Evolutionary conservation across 768 basidiomycete species (phyloP), one percentile per base, ranked within the genome.

Genomic region (Agrocybe praecox): DNA sequence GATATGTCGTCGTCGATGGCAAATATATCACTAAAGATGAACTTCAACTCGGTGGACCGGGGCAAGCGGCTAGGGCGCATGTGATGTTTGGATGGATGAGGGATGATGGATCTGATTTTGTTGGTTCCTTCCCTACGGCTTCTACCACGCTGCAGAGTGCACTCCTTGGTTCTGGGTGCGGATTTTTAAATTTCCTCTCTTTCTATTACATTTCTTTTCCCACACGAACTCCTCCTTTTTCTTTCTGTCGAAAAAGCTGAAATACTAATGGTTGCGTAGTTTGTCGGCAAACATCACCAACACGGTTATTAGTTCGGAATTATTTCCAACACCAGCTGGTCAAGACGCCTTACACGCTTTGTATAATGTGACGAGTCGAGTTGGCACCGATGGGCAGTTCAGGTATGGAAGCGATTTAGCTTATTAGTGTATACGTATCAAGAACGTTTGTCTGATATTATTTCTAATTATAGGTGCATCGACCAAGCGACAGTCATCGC

Each of bases 31-130:
- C 69, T 0, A 65, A 72, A 3, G 64, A 67, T 42, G 69, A 73
- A 17, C 74, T 83, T 4, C 69, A 72, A 7, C 62, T 82, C 15
- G 70, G 73, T 46, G 77, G 77, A 1, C 58, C 66, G 1, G 78
- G 75, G 0, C 72, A 72, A 1, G 68, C 72, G 2, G 79, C 78
- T 12, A 53, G 42, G 34, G 57, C 48, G 8, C 80, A 79, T 53
- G 72, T 77, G 42, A 73, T 84, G 61, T 77, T 78, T 60, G 81
- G 81, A 1, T 77, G 75, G 73, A 82, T 80, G 78, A 69, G 76
- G 23, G 80, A 80, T 55, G 81, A 83, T 61, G 82, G 81, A 0
- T 69, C 77, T 0, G 75, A 78, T 42, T 80, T 83, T 59, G 69
- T 77, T 32, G 73, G 74, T 2, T 74, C 72, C 47, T 65, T 53